Evolutionary conservation across 1,284 basidiomycete species (phyloP).

Genomic region (Ustilago lituana): DNA sequence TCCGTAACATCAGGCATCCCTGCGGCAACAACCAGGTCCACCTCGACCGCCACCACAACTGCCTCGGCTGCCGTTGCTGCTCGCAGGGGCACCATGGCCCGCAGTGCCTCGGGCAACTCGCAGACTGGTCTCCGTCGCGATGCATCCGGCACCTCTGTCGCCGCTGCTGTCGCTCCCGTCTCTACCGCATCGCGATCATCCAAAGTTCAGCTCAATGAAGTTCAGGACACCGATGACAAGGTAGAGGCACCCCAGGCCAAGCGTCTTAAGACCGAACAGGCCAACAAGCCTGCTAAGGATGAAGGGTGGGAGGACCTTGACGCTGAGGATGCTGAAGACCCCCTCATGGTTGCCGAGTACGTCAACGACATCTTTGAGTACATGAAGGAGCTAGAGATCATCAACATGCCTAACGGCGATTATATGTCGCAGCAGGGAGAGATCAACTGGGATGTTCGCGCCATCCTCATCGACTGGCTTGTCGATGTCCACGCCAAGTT

Average conservation of each 20-base stretch:
- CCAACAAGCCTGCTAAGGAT: conserved; percentile 68
- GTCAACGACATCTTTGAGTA: conserved; percentile 93
- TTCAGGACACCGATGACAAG: conserved; percentile 38
- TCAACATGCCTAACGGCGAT: conserved; percentile 64
- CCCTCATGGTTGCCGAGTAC: conserved; percentile 96
- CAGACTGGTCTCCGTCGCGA: conserved; percentile 37
- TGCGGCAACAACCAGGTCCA: conserved; percentile 28
- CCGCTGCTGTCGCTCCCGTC: background rate
- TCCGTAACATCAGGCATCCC: conserved; percentile 30
- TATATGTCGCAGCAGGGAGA: conserved; percentile 65
- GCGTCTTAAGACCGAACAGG: conserved; percentile 50
- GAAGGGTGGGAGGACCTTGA: conserved; percentile 84
- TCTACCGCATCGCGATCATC: conserved; percentile 18
- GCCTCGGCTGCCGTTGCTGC: conserved; percentile 18
- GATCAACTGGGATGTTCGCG: conserved; percentile 71
- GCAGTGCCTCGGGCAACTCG: conserved; percentile 38
- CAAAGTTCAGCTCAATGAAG: conserved; percentile 42
- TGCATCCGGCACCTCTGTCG: conserved; percentile 15
- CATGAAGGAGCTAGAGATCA: conserved; percentile 77
- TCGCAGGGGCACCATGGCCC: conserved; percentile 41
- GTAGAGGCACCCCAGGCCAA: conserved; percentile 48
- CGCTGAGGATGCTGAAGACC: conserved; percentile 91
- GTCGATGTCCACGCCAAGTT: conserved; percentile 95
- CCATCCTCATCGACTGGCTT: conserved; percentile 94
- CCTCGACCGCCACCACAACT: conserved; percentile 10